phyloP scores from a whole-genome alignment of 768 basidiomycete genomes.

The Russula ochroleuca region DNA sequence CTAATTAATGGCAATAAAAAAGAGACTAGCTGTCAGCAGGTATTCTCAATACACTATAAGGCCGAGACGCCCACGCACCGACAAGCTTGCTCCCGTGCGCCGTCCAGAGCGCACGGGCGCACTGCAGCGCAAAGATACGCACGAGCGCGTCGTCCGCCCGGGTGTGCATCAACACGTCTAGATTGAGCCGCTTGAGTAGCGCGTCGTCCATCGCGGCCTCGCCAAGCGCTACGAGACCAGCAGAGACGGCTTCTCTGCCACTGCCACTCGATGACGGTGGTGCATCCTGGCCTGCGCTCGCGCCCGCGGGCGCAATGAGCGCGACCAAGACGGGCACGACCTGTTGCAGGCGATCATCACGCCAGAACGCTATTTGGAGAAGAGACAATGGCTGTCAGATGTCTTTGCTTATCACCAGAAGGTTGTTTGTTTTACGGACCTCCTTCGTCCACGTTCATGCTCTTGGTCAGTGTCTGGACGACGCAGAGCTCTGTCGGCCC shows the following conservation, averaged over 20 bases:
- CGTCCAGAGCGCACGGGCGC: conserved; percentile 71
- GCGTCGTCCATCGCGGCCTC: conserved; percentile 53
- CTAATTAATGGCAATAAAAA: conserved; percentile 35
- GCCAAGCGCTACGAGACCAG: conserved; percentile 52
- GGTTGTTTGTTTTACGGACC: conserved; percentile 50
- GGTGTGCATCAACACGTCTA: conserved; percentile 82
- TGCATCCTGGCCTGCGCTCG: neutral
- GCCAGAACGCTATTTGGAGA: conserved; percentile 76
- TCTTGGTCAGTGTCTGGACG: conserved; percentile 59
- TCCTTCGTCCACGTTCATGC: conserved; percentile 74
- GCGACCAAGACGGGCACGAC: conserved; percentile 40
- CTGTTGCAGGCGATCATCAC: conserved; percentile 69
- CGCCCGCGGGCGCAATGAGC: conserved; percentile 12
- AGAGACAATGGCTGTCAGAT: neutral
- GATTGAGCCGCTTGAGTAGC: conserved; percentile 76
- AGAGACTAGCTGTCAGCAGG: neutral
- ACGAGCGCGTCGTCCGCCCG: conserved; percentile 71
- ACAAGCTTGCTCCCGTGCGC: conserved; percentile 68
- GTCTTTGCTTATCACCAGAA: neutral
- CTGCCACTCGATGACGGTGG: neutral
- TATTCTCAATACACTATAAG: neutral
- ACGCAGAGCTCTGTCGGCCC: conserved; percentile 51
- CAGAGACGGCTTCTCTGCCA: conserved; percentile 36
- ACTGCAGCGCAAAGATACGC: conserved; percentile 67
- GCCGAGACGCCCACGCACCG: conserved; percentile 42